Evolutionary conservation across 1,284 basidiomycete species (phyloP), one percentile per base, ranked within the genome.

Genomic region (Neolentinus lepideus): DNA sequence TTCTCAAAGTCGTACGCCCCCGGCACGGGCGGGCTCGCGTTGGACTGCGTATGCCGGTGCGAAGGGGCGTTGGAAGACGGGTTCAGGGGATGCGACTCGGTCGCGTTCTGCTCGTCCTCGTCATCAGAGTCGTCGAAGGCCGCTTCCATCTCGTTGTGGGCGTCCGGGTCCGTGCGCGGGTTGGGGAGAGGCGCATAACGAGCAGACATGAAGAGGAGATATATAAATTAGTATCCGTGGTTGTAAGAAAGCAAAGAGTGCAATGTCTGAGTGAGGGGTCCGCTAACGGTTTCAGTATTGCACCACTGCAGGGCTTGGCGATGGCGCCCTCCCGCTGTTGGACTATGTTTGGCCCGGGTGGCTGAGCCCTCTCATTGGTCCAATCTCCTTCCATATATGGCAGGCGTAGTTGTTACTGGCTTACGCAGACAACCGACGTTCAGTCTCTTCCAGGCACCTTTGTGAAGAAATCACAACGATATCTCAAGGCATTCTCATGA

Each of bases 1-100:
- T 83, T 81, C 71, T 95, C 88, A 66, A 94, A 96, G 70, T 95
- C 87, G 65, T 96, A 95, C 3, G 80, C 72, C 50, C 77, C 78
- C 46, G 76, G 72, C 10, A 59, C 53, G 56, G 62, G 59, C 1
- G 67, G 64, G 25, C 64, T 36, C 10, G 27, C 51, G 21, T 12
- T 36, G 9, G 51, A 22, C 51, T 29, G 27, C 14, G 24, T 36
- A n/a, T 24, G 26, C 6, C 22, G 55, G 53, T 31, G 52, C 52
- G 64, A 56, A 61, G 31, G 58, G n/a, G 25, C 63, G 29, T 57
- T 51, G 2, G 75, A 72, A 58, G 78, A 78, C 58, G 84, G 63
- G 21, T 26, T 36, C 14, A 66, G 60, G 60, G 83, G 80, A 51
- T 73, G 81, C 25, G 77, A 75, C 66, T 83, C 79, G 52, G 76